phyloP scores from a whole-genome alignment of 2,329 filamentous ascomycete species.

The Neonectria sp. region DNA sequence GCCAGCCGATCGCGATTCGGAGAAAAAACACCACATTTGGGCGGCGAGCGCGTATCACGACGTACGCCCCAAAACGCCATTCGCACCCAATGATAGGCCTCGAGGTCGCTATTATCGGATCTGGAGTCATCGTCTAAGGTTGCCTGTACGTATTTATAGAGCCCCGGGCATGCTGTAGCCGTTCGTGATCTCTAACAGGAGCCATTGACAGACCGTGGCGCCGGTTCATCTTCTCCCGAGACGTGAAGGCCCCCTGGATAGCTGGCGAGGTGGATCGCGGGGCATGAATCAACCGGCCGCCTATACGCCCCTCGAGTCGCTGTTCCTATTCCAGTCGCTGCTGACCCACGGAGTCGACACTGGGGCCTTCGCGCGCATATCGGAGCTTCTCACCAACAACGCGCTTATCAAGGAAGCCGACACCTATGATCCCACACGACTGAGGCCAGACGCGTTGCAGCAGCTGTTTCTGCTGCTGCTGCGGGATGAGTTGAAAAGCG shows the following conservation, averaged over 20 bases:
- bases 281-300: slow-evolving; percentile 72
- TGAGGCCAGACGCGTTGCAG: slow-evolving; percentile 84
- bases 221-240: slow-evolving; percentile 68
- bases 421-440: slow-evolving; percentile 79
- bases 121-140: slow-evolving; percentile 49
- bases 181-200: slow-evolving; percentile 43
- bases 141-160: slow-evolving; percentile 51
- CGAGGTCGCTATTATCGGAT: slow-evolving; percentile 44
- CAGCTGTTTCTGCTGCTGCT: slow-evolving; percentile 84
- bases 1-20: slow-evolving; percentile 46
- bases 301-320: slow-evolving; percentile 89
- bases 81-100: slow-evolving; percentile 49
- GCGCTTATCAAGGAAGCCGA: slow-evolving; percentile 78
- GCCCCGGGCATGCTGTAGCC: slow-evolving; percentile 48
- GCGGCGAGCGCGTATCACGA: slow-evolving; percentile 42
- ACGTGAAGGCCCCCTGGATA: slow-evolving; percentile 69
- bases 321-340: slow-evolving; percentile 88
- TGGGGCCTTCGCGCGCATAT: slow-evolving; percentile 79
- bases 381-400: slow-evolving; percentile 81
- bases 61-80: slow-evolving; percentile 41
- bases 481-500: slow-evolving; percentile 77
- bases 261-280: slow-evolving; percentile 68
- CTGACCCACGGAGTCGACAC: slow-evolving; percentile 76
- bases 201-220: slow-evolving; percentile 63
- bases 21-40: slow-evolving; percentile 43